These are phyloP conservation scores for Chrysosporium queenslandicum DNA, from an alignment of 2,329 filamentous ascomycete genomes.

Conservation along the genomic window DNA sequence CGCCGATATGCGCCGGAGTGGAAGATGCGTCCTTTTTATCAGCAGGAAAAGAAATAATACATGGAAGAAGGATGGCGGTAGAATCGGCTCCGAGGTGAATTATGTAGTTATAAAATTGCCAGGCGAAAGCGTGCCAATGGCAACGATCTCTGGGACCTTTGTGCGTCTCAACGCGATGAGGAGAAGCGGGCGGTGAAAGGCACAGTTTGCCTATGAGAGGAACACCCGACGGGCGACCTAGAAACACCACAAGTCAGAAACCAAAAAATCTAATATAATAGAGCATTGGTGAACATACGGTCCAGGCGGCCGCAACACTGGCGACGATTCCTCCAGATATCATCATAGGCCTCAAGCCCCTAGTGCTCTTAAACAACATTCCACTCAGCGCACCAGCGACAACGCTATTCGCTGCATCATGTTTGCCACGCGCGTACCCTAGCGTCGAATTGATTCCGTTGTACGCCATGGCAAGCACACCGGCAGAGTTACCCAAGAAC, in stretches of 20 bases:
- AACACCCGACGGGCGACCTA: slow-evolving; percentile 45
- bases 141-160: not conserved
- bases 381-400: slow-evolving; percentile 77
- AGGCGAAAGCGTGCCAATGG: not conserved
- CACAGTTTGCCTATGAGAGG: slow-evolving; percentile 30
- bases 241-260: slow-evolving; percentile 17
- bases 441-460: slow-evolving; percentile 84
- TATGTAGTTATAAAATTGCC: not conserved
- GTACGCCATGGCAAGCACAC: slow-evolving; percentile 91
- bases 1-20: slow-evolving; percentile 37
- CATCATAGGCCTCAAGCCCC: slow-evolving; percentile 81
- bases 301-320: slow-evolving; percentile 74
- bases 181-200: slow-evolving; percentile 2
- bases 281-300: slow-evolving; percentile 52
- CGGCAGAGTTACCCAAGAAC: slow-evolving; percentile 91
- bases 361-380: slow-evolving; percentile 93
- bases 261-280: slow-evolving; percentile 10
- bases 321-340: slow-evolving; percentile 88
- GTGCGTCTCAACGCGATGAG: not conserved
- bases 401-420: slow-evolving; percentile 84
- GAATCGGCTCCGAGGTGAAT: not conserved
- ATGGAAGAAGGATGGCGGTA: slow-evolving; percentile 1
- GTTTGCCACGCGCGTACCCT: slow-evolving; percentile 68
- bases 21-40: slow-evolving; percentile 23
- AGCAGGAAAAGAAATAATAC: slow-evolving; percentile 21